Conservation (phyloP, 2,329 filamentous ascomycete genomes). For the Calonectria pteridis region DNA sequence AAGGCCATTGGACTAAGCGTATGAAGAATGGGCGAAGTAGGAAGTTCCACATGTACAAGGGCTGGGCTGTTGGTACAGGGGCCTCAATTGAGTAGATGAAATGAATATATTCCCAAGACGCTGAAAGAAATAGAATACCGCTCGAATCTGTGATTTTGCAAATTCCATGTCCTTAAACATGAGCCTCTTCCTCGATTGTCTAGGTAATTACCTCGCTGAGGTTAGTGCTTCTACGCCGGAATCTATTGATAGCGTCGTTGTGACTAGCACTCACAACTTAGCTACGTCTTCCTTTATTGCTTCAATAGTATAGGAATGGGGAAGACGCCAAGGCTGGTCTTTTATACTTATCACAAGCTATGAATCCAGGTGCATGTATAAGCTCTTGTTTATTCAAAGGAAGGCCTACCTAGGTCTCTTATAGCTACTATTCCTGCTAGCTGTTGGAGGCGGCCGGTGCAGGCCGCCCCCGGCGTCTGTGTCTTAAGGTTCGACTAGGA, state of each 20-base stretch:
- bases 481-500: no score
- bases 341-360: no score
- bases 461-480: no score
- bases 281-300: not conserved
- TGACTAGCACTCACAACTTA: not conserved
- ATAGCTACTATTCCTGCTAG: no score
- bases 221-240: not conserved
- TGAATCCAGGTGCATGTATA: no score
- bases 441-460: no score
- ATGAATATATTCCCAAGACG: not conserved
- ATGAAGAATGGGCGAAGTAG: not conserved
- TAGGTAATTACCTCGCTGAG: fast-evolving
- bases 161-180: not conserved
- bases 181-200: not conserved
- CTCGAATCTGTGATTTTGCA: not conserved
- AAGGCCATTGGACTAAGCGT: constrained; percentile 16
- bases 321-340: not conserved
- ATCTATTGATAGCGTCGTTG: not conserved
- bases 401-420: no score
- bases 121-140: not conserved
- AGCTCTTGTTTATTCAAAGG: no score
- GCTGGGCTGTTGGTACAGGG: not conserved
- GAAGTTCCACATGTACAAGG: not conserved
- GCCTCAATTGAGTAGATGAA: not conserved
- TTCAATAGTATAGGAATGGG: not conserved